Conservation (phyloP, 2,329 filamentous ascomycete species). For the Ceratocystiopsis minuta region DNA sequence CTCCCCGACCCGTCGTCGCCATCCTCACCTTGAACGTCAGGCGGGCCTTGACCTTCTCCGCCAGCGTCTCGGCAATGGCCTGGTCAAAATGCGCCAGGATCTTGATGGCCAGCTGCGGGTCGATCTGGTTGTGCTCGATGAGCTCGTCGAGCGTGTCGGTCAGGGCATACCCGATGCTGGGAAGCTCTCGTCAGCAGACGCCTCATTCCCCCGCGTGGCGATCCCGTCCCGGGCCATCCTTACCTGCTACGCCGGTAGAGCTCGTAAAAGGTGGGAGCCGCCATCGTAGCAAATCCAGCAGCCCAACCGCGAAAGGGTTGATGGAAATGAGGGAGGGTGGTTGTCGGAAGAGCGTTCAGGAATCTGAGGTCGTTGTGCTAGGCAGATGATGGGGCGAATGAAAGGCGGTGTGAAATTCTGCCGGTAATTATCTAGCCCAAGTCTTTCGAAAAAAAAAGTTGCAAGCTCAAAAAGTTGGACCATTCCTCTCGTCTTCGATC, state of each 20-base stretch:
- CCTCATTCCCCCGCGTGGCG: too few species aligned
- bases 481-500: neutral
- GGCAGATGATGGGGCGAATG: too few species aligned
- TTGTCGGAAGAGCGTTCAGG: neutral
- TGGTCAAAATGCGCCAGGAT: constrained; percentile 92
- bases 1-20: too few species aligned
- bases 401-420: too few species aligned
- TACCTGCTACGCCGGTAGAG: constrained; percentile 98
- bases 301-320: neutral
- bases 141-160: constrained; percentile 95
- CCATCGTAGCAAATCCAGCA: constrained; percentile 9
- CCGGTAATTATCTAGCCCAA: too few species aligned
- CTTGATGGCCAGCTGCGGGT: constrained; percentile 97
- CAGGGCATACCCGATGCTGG: constrained; percentile 76
- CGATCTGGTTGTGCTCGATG: constrained; percentile 86
- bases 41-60: constrained; percentile 80
- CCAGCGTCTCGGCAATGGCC: constrained; percentile 75
- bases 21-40: constrained; percentile 57
- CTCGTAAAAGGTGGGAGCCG: constrained; percentile 57
- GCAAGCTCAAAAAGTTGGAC: too few species aligned
- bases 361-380: too few species aligned
- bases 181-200: neutral
- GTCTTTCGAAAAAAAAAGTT: too few species aligned
- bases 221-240: too few species aligned
- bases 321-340: neutral